These are phyloP conservation scores for Parmelia sp. DNA, from an alignment of 495 filamentous ascomycete genomes.

Conservation along the genomic window DNA sequence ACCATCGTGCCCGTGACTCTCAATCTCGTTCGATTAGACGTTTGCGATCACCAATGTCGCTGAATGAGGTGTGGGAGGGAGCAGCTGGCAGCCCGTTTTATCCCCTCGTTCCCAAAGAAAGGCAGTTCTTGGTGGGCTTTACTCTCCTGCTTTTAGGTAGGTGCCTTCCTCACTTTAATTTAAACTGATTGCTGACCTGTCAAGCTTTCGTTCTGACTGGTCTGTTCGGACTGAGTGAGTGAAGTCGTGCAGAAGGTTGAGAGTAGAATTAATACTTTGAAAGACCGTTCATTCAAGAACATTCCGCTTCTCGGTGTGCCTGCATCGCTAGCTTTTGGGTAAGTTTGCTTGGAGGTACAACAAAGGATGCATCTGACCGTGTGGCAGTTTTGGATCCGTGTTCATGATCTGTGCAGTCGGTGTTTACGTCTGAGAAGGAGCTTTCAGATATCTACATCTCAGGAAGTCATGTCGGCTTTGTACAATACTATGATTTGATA, in stretches of 20 bases:
- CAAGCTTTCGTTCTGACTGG: slow-evolving; percentile 57
- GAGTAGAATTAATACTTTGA: slow-evolving; percentile 9
- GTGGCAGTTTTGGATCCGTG: slow-evolving; percentile 77
- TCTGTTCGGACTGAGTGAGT: slow-evolving; percentile 77
- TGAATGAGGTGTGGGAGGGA: slow-evolving; percentile 85
- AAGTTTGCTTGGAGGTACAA: slow-evolving; percentile 29
- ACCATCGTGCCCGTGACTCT: slow-evolving; percentile 1
- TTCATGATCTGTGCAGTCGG: slow-evolving; percentile 98
- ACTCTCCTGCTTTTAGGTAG: slow-evolving; percentile 63
- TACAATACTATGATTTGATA: slow-evolving; percentile 24
- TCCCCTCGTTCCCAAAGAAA: slow-evolving; percentile 72
- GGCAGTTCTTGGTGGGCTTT: slow-evolving; percentile 79
- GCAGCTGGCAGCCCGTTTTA: slow-evolving; percentile 75
- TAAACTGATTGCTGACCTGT: slow-evolving; percentile 25
- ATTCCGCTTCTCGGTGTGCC: slow-evolving; percentile 76
- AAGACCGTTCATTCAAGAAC: slow-evolving; percentile 80
- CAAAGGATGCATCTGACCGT: slow-evolving; percentile 20
- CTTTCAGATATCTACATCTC: slow-evolving; percentile 27
- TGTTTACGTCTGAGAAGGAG: slow-evolving; percentile 80
- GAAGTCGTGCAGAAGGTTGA: slow-evolving; percentile 7
- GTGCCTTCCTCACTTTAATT: slow-evolving; percentile 16
- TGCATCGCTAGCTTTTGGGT: slow-evolving; percentile 86
- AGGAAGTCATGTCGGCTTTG: slow-evolving; percentile 13
- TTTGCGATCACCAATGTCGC: slow-evolving; percentile 46
- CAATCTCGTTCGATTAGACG: neutral